A percentile compares a stretch with the other conserved stretches of the same genome.
Conservation (phyloP, 1,139 yeast species). For the Scheffersomyces quercinus region DNA sequence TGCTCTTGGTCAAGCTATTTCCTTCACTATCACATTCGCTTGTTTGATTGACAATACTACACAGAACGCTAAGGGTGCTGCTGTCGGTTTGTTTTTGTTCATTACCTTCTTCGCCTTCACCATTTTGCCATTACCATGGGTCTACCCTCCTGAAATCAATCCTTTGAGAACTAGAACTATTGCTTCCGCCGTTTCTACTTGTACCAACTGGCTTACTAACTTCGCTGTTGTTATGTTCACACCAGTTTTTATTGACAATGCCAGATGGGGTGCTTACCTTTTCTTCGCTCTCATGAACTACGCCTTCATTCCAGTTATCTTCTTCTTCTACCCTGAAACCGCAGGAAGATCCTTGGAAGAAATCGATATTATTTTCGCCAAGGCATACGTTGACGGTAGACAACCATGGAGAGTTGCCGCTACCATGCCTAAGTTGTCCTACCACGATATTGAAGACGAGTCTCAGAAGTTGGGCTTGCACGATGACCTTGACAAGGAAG, state of each 20-base stretch:
- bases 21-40: conserved; percentile 44
- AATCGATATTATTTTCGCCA: conserved; percentile 26
- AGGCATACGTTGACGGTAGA: conserved; percentile 44
- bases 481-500: conserved; percentile 40
- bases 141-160: conserved; percentile 63
- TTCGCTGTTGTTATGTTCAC: conserved; percentile 57
- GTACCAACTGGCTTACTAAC: conserved; percentile 53
- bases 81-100: conserved; percentile 32
- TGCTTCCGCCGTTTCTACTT: conserved; percentile 50
- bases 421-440: conserved; percentile 46
- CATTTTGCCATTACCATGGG: conserved; percentile 48
- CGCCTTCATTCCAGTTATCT: conserved; percentile 25
- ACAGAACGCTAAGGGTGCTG: conserved; percentile 46
- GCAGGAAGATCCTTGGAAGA: conserved; percentile 34
- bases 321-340: conserved; percentile 34
- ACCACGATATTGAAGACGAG: conserved; percentile 48
- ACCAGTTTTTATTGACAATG: conserved; percentile 47
- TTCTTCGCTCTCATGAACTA: conserved; percentile 27
- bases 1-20: conserved; percentile 47
- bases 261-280: conserved; percentile 45
- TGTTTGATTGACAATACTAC: conserved; percentile 37
- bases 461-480: conserved; percentile 49
- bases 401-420: conserved; percentile 55
- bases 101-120: conserved; percentile 30
- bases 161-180: conserved; percentile 62